Percentiles rank a stretch among this genome's conserved stretches.
These are phyloP conservation scores for Ophidiomyces ophidiicola DNA, from an alignment of 2,329 filamentous ascomycete genomes.

Conservation along the genomic window DNA sequence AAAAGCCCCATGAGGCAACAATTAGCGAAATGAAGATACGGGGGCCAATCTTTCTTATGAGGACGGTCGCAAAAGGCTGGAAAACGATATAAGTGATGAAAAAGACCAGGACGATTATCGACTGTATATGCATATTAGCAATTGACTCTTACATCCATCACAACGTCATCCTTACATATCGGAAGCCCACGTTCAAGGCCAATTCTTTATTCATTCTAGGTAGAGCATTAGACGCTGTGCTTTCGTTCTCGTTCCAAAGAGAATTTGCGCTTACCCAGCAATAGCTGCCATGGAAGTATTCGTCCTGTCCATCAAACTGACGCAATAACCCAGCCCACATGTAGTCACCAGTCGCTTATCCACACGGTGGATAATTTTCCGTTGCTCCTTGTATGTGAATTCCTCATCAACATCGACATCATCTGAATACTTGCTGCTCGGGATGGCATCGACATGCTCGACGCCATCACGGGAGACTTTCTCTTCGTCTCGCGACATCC, in stretches of 20 bases:
- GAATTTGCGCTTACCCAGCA: constrained; percentile 40
- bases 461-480: constrained; percentile 7
- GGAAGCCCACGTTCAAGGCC: constrained; percentile 20
- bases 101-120: constrained; percentile 60
- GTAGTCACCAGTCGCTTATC: constrained; percentile 54
- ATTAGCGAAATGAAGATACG: constrained; percentile 19
- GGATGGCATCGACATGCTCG: constrained; percentile 12
- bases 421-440: constrained; percentile 5
- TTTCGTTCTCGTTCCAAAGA: neutral
- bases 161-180: constrained; percentile 17
- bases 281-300: constrained; percentile 63
- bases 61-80: constrained; percentile 57
- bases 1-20: constrained; percentile 18
- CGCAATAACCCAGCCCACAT: constrained; percentile 57
- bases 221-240: neutral
- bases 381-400: constrained; percentile 51
- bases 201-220: constrained; percentile 19
- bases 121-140: constrained; percentile 20
- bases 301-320: constrained; percentile 66
- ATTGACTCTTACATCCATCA: neutral
- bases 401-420: constrained; percentile 16
- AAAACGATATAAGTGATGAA: constrained; percentile 62
- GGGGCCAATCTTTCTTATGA: constrained; percentile 52
- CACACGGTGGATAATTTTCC: constrained; percentile 54
- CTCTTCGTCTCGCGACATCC: constrained; percentile 13